Evolutionary conservation across 2,329 filamentous ascomycete genomes (phyloP), one percentile per base, ranked within the genome.

Genomic region (Verticillium albo-atrum): DNA sequence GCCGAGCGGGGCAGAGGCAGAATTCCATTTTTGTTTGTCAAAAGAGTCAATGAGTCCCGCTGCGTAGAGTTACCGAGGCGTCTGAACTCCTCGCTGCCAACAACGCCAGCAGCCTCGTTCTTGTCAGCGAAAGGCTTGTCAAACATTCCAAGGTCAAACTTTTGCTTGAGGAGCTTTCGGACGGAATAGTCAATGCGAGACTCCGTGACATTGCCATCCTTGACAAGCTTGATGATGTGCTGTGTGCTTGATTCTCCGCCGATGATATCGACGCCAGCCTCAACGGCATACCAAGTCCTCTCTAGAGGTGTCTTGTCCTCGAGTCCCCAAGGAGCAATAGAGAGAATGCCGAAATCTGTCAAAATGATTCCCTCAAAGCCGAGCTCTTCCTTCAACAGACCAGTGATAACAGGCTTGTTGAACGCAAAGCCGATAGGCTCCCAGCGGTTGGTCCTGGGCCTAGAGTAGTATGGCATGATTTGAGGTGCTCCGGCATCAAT

Each of bases 261-360:
- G 59, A 83, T 80, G 20, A 47, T 47, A 12, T 47, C 37, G 35
- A 76, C 77, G 0, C 81, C 81, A 0, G 80, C 80, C 7, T 82
- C 74, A 1, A 83, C 62, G 6, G 82, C 73, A 63, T 68, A 77
- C 15, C 66, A 71, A 3, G 68, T 73, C 6, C 79, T 70, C 61
- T 82, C 71, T 3, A 76, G 64, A 59, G 72, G 75, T 27, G 65
- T 75, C 3, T 79, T 67, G 55, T 76, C 66, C 62, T 83, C 79
- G 2, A 77, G 72, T 2, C 80, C 80, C 79, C 80, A 83, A 3
- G 77, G 77, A 1, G 66, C 65, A 53, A 81, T 76, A 0, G 80
- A 82, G 23, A 83, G 71, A 3, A 83, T 71, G 1, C 79, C 79
- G 80, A 81, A 83, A 61, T 83, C 81, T 0, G 77, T 80, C 3